Evolutionary conservation across 2,329 filamentous ascomycete species (phyloP).

Genomic region (Pseudogymnoascus sp.): DNA sequence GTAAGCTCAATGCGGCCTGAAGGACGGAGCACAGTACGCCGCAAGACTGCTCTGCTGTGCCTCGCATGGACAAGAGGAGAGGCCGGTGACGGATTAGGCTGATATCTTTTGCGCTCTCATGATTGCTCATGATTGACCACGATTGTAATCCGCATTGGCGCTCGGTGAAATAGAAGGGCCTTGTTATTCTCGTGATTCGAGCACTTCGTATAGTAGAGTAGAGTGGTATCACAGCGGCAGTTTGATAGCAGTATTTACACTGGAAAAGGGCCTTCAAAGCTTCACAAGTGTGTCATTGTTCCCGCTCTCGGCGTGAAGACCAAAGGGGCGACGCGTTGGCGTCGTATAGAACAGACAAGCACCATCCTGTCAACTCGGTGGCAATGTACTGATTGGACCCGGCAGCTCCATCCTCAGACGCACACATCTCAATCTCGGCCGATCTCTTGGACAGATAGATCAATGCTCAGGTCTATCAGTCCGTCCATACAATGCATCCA

Average conservation of each 20-base stretch:
- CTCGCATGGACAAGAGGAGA: not conserved
- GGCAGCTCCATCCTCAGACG: not conserved
- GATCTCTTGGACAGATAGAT: not conserved
- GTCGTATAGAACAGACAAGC: not conserved
- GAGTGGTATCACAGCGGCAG: not conserved
- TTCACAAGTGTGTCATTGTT: not conserved
- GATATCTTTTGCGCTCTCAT: not conserved
- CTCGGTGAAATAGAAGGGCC: constrained; percentile 6
- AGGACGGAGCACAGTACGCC: not conserved
- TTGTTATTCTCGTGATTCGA: not conserved
- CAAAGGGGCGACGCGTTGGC: not conserved
- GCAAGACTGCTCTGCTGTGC: not conserved
- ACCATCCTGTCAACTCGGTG: not conserved
- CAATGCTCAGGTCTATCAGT: not conserved
- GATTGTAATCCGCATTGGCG: not conserved
- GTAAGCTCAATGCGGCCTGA: not conserved
- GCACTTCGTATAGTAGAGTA: not conserved
- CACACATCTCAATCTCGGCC: not conserved
- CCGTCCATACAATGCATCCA: not conserved
- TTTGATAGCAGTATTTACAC: not conserved
- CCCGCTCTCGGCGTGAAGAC: not conserved
- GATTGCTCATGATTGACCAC: not conserved
- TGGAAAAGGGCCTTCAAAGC: constrained; percentile 2
- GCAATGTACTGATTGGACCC: not conserved
- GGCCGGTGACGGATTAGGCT: not conserved